Evolutionary conservation across 75 land plant species (phyloP), one percentile per base, ranked within the genome.

Genomic region (Cryptomeria japonica): DNA sequence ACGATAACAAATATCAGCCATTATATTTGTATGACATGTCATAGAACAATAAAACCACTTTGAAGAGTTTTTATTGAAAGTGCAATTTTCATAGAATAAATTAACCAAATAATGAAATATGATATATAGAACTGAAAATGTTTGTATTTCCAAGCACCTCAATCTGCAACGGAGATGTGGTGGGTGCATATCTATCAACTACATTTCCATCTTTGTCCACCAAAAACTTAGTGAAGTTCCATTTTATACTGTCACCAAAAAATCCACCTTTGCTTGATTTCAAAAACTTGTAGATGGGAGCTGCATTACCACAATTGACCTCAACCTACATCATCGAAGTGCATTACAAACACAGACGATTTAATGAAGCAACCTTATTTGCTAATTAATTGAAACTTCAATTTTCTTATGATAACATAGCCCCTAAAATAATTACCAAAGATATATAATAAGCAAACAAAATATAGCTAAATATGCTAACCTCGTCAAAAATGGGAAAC

Each of bases 191-290:
- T n/a, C 99, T 94, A 13, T 93, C 94, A 18, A 96, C 95, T 22
- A 97, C 99, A 19, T 94, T 86, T 5, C 99, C 99, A 9, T 94
- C 92, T 83, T 92, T 93, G 87, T 94, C 95, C 16, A 97, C 94
- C 89, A 97, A 85, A 85, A 97, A 97, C 92, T 97, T 97, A 80
- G 93, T 55, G 80, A 97, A 97, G 61, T 97, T 97, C 99, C 98
- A 96, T 90, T 96, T 96, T 53, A 97, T 96, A 78, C 83, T 85
- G 64, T 95, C 95, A 11, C 98, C 96, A 82, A 96, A 91, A 13
- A 93, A 86, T 11, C 98, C 95, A 61, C 95, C 93, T 53, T 94
- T 95, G 93, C 90, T 92, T 25, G 95, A 88, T 80, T 97, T 97
- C 89, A 97, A 61, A 86, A 88, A 96, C 88, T 95, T 94, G 90